These are phyloP conservation scores for Ustilago vetiveriae DNA, from an alignment of 1,284 basidiomycete species.

Conservation along the genomic window DNA sequence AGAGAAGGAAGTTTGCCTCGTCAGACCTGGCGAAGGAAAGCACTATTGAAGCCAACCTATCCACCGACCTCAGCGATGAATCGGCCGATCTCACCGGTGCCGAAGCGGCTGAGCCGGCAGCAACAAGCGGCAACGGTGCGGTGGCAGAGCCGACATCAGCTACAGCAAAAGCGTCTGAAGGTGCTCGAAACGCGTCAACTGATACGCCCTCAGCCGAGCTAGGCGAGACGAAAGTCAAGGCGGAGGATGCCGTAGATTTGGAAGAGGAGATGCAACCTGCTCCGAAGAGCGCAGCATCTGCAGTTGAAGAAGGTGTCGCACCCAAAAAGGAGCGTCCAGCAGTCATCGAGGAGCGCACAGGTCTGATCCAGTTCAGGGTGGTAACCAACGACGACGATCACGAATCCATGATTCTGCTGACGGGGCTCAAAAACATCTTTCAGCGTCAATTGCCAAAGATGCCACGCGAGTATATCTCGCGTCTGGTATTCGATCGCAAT, in stretches of 20 bases:
- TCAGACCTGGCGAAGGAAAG: slow-evolving; percentile 18
- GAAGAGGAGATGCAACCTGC: slow-evolving; percentile 34
- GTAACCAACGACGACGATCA: slow-evolving; percentile 85
- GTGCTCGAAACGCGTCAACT: not conserved
- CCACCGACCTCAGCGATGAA: slow-evolving; percentile 43
- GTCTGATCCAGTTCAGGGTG: slow-evolving; percentile 84
- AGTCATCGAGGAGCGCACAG: slow-evolving; percentile 81
- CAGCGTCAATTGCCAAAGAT: slow-evolving; percentile 98
- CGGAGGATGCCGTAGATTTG: slow-evolving; percentile 45
- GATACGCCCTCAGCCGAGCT: slow-evolving; percentile 1
- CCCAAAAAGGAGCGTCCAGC: slow-evolving; percentile 71
- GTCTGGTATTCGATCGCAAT: slow-evolving; percentile 91
- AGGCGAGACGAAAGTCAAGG: slow-evolving; percentile 28
- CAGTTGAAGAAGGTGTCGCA: slow-evolving; percentile 37
- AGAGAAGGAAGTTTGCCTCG: slow-evolving; percentile 24
- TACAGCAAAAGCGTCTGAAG: slow-evolving; percentile 1
- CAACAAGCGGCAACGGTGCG: slow-evolving; percentile 2
- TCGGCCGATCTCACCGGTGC: slow-evolving; percentile 20
- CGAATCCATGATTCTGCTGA: slow-evolving; percentile 78
- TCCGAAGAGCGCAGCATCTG: slow-evolving; percentile 39
- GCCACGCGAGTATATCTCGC: slow-evolving; percentile 97
- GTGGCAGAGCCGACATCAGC: not conserved
- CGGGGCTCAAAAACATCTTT: slow-evolving; percentile 94
- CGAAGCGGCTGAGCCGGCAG: not conserved
- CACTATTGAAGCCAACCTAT: slow-evolving; percentile 20